Base-by-base conservation (phyloP, 768 basidiomycete species). In the Pholiota microspora region DNA sequence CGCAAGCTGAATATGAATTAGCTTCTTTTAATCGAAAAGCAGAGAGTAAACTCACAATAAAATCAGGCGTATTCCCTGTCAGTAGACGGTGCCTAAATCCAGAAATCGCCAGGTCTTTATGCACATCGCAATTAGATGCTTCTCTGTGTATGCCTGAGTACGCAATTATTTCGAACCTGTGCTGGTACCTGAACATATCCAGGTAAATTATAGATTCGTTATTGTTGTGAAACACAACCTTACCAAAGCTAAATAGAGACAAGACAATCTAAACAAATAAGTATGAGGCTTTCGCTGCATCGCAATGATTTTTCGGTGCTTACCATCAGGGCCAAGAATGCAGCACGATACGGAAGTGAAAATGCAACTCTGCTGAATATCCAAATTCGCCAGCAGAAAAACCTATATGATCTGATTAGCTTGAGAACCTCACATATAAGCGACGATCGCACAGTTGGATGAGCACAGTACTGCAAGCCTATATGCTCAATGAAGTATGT, bases 371-470 rank as follows among this genome's bases (percentile, higher is more conserved):
- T 45, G 21, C 51, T 56, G 27, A 60, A 51, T 18, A 51, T 44
- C 59, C 59, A 60, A 23, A 60, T 60, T 8, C 59, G 38, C 55
- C 59, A 57, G 47, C 59, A 60, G 44, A 60, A 57, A 42, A 60
- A 60, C 31, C 59, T 60, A n/a, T 42, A 51, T 28, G 25, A 15
- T 25, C 6, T 12, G 15, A 15, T 48, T 48, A 1, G 42, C 25
- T 28, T 7, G 16, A 32, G 47, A 16, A 23, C 5, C 4, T 15
- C 3, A 21, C 12, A 27, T 7, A 16, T 25, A 16, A 28, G 7
- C 2, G 9, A 42, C 18, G 10, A 21, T 54, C 18, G n/a, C n/a
- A 54, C 57, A 53, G 31, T 24, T 58, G 57, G 21, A 58, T 45
- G 16, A 54, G 9, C 10, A 42, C 18, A 42, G 4, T 42, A 23